Evolutionary conservation across 208 protist genomes (phyloP), one percentile per base, ranked within the genome.

Genomic region (Trypanosoma rangeli): DNA sequence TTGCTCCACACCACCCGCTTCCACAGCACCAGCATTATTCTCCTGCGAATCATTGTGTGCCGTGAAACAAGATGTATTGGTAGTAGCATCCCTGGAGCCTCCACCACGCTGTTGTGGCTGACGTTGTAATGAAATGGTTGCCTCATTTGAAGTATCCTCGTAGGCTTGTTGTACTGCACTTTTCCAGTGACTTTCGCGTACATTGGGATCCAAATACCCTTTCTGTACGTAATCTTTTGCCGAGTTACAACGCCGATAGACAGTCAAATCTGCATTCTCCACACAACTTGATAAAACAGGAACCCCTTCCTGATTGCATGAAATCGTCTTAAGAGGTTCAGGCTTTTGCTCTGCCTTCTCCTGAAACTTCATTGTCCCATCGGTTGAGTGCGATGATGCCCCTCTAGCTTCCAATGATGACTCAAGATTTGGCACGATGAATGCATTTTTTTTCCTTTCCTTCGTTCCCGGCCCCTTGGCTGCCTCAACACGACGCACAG

Each of bases 401-500:
- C 18, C 49, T 20, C 24, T n/a, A 9, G 49, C 4, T 53, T 53
- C 49, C 18, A 9, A 28, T 5, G 16, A 28, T 3, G 49, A 9
- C 49, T 10, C 10, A 7, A 18, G 3, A n/a, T 26, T 53, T 26
- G 12, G 5, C 16, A 53, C 49, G n/a, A 26, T 26, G n/a, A 9
- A 48, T 0, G 37, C 26, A 39, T 39, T 20, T 9, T 22, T 26
- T 57, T 37, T 37, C 26, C 55, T 24, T 29, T 31, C 46, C 5
- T 22, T 53, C 49, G 12, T 18, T 26, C 3, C 49, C 49, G 9
- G 37, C 54, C 44, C n/a, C 8, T 18, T 56, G 56, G 20, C 28
- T 4, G 4, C 49, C 37, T 26, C 61, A 3, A 46, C 48, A 18
- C 62, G 67, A 20, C 70, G 68, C 42, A 96, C 85, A 9, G 81